These are phyloP conservation scores for Diplodia scrobiculata DNA, from an alignment of 2,329 filamentous ascomycete genomes.

Conservation along the genomic window DNA sequence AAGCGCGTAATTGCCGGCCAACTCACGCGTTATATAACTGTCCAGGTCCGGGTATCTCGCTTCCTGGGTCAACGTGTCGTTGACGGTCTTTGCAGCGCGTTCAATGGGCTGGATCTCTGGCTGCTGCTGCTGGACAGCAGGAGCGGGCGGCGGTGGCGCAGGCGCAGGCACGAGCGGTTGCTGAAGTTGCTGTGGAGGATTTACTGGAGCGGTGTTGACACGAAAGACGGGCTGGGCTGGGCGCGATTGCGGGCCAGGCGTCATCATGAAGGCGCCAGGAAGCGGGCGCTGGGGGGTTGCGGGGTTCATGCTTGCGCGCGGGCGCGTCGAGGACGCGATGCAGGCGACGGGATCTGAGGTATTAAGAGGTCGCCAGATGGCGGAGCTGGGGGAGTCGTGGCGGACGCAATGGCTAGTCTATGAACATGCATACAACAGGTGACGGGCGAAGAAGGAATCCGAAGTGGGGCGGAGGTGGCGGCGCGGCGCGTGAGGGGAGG, in stretches of 20 bases:
- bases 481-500: constrained; percentile 18
- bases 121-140: constrained; percentile 22
- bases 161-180: constrained; percentile 16
- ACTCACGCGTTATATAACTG: constrained; percentile 81
- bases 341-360: constrained; percentile 1
- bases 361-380: constrained; percentile 24
- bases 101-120: constrained; percentile 62
- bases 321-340: constrained; percentile 26
- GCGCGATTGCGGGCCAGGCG: constrained; percentile 54
- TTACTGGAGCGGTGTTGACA: constrained; percentile 24
- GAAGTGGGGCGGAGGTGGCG: constrained; percentile 2
- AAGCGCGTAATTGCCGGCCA: constrained; percentile 12
- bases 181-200: constrained; percentile 26
- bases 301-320: constrained; percentile 34
- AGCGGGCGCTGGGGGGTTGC: constrained; percentile 69
- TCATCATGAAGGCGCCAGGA: constrained; percentile 75
- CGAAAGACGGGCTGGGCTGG: constrained; percentile 26
- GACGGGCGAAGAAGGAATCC: constrained; percentile 11
- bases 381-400: constrained; percentile 18
- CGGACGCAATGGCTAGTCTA: constrained; percentile 13
- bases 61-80: constrained; percentile 73
- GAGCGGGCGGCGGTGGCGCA: background rate
- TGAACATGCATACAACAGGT: constrained; percentile 19
- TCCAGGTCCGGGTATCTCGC: constrained; percentile 85
- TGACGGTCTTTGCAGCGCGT: constrained; percentile 81